Evolutionary conservation across 805 yeast genomes (phyloP), one percentile per base, ranked within the genome.

Genomic region (Nakazawaea laoshanensis): DNA sequence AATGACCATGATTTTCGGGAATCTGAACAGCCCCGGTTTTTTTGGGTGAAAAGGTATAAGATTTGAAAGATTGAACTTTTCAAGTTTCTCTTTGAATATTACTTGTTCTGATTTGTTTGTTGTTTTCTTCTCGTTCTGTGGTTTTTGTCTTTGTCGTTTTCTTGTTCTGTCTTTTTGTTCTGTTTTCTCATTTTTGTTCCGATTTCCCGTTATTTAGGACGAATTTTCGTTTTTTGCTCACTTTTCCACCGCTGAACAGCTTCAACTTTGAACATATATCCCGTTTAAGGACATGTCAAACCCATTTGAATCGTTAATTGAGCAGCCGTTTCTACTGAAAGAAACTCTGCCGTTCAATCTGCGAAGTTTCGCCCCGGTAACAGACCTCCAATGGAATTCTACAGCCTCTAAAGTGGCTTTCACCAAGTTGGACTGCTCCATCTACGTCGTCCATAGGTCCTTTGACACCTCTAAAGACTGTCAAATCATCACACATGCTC

Each of bases 401-500:
- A 51, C 62, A 2, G 75, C 74, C 1, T 48, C 65, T 3, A 48
- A 63, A 12, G 41, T 68, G 18, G 66, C 64, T 9, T 55, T 55
- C 28, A 48, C 69, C 13, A 55, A 72, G 22, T 57, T 61, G 10
- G 77, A 70, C 46, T 46, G 43, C 30, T 52, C 67, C 3, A 34
- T 70, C 12, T 49, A 69, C 33, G 43, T 67, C 11, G 28, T 26
- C 19, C 21, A 18, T 13, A 42, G 45, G 17, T 18, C 24, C 5
- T 23, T 22, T 25, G 57, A 50, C 19, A 41, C 47, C 14, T 33
- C 60, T 17, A 46, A 44, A 4, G 68, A 65, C 26, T 57, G 63
- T 2, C 43, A 53, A 11, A 41, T 50, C 8, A 55, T 67, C 7
- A 61, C 60, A 18, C 48, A 53, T 14, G 59, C 67, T 5, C 76